phyloP scores from a whole-genome alignment of 2,329 filamentous ascomycete genomes.

The Orbilia ellipsospora region DNA sequence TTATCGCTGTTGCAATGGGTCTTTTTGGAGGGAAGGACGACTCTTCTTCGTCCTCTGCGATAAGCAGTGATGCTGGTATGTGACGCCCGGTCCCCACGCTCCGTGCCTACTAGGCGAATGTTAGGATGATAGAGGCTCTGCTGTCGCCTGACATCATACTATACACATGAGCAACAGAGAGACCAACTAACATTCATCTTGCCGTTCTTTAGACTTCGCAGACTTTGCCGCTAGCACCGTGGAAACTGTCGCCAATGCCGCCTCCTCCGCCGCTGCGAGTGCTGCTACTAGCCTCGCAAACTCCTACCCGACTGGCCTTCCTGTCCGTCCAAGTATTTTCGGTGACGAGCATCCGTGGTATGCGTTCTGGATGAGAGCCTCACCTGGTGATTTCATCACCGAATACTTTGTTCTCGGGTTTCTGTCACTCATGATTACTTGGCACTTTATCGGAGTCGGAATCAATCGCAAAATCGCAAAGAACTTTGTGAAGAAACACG shows the following conservation, averaged over 20 bases:
- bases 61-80: slow-evolving; percentile 52
- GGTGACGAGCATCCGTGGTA: slow-evolving; percentile 73
- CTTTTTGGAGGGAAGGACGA: slow-evolving; percentile 52
- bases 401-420: slow-evolving; percentile 84
- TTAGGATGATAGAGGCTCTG: slow-evolving; percentile 31
- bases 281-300: slow-evolving; percentile 73
- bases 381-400: slow-evolving; percentile 82
- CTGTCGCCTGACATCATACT: slow-evolving; percentile 33
- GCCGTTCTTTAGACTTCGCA: slow-evolving; percentile 78
- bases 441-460: slow-evolving; percentile 84
- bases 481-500: slow-evolving; percentile 81
- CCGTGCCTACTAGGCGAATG: slow-evolving; percentile 40
- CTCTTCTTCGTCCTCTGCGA: slow-evolving; percentile 46
- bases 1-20: slow-evolving; percentile 45
- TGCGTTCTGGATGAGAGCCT: slow-evolving; percentile 90
- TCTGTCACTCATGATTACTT: slow-evolving; percentile 76
- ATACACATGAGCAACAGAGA: background rate
- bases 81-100: slow-evolving; percentile 14
- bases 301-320: slow-evolving; percentile 61
- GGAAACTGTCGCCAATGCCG: slow-evolving; percentile 64
- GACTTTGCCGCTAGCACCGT: slow-evolving; percentile 77
- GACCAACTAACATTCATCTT: background rate
- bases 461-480: slow-evolving; percentile 83
- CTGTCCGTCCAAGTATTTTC: slow-evolving; percentile 37
- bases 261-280: slow-evolving; percentile 63